These are phyloP conservation scores for Pythium scleroteichum DNA, from an alignment of 352 stramenopile genomes.

Conservation along the genomic window DNA sequence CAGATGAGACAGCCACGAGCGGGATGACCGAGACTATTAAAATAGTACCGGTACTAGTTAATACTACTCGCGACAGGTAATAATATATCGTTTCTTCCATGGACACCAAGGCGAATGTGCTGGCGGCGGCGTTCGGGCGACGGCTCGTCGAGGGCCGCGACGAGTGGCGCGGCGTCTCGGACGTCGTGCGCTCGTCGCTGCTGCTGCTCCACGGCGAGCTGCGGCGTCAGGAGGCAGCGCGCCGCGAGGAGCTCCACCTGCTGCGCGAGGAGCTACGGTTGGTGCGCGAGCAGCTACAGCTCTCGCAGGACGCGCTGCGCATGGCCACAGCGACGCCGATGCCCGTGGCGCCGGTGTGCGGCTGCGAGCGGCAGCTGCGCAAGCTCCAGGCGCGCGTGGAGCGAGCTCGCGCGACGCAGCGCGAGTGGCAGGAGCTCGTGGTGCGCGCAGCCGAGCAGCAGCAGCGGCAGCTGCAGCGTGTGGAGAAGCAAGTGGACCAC, in stretches of 20 bases:
- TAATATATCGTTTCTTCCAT: too few species aligned
- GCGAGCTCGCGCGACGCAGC: constrained; percentile 6
- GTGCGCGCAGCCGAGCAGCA: constrained; percentile 22
- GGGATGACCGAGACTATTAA: too few species aligned
- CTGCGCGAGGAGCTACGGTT: constrained; percentile 14
- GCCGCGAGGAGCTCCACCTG: not conserved
- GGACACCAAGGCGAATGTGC: constrained; percentile 16
- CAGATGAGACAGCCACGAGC: too few species aligned
- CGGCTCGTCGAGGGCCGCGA: constrained; percentile 34
- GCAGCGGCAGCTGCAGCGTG: not conserved
- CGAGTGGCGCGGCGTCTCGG: constrained; percentile 47
- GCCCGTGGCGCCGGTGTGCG: too few species aligned
- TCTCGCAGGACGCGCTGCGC: constrained; percentile 7
- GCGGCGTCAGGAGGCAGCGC: constrained; percentile 21
- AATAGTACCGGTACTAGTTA: not conserved
- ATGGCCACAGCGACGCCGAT: not conserved
- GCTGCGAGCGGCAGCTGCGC: not conserved
- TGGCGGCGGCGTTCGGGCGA: constrained; percentile 42
- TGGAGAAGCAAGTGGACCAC: not conserved
- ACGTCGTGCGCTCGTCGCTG: constrained; percentile 58
- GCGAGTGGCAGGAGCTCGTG: constrained; percentile 19
- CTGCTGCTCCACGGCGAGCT: constrained; percentile 51
- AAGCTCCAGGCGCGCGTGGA: constrained; percentile 2
- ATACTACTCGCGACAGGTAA: not conserved
- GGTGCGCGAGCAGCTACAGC: constrained; percentile 16